A percentile compares a stretch with the other conserved stretches of the same genome.
These are phyloP conservation scores for Pelargonium fulgidum DNA, from an alignment of 441 rosid species.

Conservation along the genomic window DNA sequence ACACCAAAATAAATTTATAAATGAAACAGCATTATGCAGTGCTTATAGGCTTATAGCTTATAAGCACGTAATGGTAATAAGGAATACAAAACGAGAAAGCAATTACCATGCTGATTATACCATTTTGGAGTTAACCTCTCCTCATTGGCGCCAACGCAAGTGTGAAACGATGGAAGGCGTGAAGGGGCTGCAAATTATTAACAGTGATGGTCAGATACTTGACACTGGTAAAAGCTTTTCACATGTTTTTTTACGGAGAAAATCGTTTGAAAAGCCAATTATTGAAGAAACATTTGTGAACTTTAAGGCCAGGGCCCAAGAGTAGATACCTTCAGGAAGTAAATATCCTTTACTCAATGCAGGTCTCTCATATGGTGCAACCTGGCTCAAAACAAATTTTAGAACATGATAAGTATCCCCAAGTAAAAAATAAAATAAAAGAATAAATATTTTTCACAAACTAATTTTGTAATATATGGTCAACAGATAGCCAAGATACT, in stretches of 20 bases:
- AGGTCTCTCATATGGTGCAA: conserved; percentile 94
- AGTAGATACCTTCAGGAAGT: conserved; percentile 69
- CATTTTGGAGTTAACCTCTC: conserved; percentile 81
- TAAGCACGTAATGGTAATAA: neutral
- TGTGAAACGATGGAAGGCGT: conserved; percentile 91
- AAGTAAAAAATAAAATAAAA: neutral
- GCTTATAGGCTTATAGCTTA: neutral
- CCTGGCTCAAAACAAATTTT: conserved; percentile 32
- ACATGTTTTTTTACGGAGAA: neutral
- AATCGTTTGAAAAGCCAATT: conserved; percentile 8
- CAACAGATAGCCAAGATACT: neutral
- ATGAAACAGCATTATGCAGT: neutral
- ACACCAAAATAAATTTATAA: neutral
- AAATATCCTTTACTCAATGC: conserved; percentile 89
- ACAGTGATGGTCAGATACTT: conserved; percentile 1
- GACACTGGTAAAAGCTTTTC: neutral
- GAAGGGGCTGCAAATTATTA: conserved; percentile 59
- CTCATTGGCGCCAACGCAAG: conserved; percentile 86
- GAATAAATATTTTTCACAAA: neutral
- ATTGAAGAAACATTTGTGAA: neutral
- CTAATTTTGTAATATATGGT: neutral
- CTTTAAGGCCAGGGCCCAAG: neutral
- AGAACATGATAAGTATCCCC: neutral
- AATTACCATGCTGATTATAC: conserved; percentile 84
- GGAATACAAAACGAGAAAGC: conserved; percentile 9